Evolutionary conservation across 352 stramenopile genomes (phyloP), one percentile per base, ranked within the genome.

Genomic region (Phytophthora chlamydospora): DNA sequence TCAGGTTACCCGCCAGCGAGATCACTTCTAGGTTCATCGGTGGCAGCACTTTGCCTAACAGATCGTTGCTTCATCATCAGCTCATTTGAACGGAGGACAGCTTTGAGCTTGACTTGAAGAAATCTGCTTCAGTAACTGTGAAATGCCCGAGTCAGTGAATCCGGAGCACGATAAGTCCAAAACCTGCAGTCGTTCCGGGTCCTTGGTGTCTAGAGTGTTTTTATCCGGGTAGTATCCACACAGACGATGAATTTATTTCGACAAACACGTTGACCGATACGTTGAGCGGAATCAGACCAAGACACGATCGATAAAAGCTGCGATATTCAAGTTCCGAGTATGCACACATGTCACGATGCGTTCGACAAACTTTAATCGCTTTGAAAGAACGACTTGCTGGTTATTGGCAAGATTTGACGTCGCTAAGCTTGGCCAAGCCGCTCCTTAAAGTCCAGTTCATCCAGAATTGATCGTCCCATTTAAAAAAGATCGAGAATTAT

Each of bases 161-260:
- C 78, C 66, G 4, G 72, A 67, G 40, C 77, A 89, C 1, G 80
- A 89, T 19, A 89, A 51, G 38, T 89, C 73, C 1, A 89, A 36
- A 0, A 66, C 36, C 21, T 72, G 50, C 7, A 76, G 41, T 12
- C 32, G 14, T 6, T 41, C 17, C 11, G 27, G 57, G n/a, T 57
- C 39, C 24, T 74, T 29, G 0, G 33, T 53, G 32, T 68, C 35
- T 1, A 71, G 27, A 0, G 48, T 42, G n/a, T n/a, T 27, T 33
- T 36, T 11, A 56, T 54, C 4, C 66, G 35, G 63, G 47, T n/a
- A 14, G 16, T 9, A 56, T 34, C 3, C 19, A 29, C 9, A 34
- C 35, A 3, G 31, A 29, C 16, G 43, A 46, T 35, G 36, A 47
- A 24, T 38, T 43, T 4, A 34, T n/a, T 2, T 46, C 48, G 24